phyloP scores from a whole-genome alignment of 2,329 filamentous ascomycete genomes.

The Epichloe typhina region DNA sequence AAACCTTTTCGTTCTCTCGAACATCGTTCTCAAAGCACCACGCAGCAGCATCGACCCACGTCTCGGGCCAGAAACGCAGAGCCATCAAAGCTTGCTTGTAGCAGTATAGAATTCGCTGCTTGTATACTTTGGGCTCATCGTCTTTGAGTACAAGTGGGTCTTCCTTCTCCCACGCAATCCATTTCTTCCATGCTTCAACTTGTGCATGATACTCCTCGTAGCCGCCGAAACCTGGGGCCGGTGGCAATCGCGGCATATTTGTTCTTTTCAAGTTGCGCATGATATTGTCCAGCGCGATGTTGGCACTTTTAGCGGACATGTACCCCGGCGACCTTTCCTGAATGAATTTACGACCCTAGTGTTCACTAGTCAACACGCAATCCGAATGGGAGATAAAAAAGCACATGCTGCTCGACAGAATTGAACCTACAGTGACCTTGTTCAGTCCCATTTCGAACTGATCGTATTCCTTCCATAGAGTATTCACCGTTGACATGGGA shows the following conservation, averaged over 20 bases:
- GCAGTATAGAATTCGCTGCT: constrained; percentile 70
- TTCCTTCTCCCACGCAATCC: constrained; percentile 91
- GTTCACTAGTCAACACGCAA: neutral
- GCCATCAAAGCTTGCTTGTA: constrained; percentile 93
- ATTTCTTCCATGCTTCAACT: constrained; percentile 79
- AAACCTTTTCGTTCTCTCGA: constrained; percentile 42
- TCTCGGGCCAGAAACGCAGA: constrained; percentile 83
- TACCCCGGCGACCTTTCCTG: constrained; percentile 87
- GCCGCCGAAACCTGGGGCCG: constrained; percentile 74
- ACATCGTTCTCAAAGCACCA: constrained; percentile 78
- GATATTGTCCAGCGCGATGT: constrained; percentile 81
- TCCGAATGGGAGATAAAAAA: neutral
- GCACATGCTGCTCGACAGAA: no score
- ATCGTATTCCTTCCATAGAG: constrained; percentile 94
- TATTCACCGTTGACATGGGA: constrained; percentile 70
- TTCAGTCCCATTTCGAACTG: constrained; percentile 90
- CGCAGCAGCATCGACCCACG: constrained; percentile 90
- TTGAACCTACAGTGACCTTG: constrained; percentile 65
- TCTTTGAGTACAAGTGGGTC: constrained; percentile 77
- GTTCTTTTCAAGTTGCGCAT: constrained; percentile 63
- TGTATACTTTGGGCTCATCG: constrained; percentile 65
- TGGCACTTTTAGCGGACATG: constrained; percentile 89
- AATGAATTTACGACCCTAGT: constrained; percentile 81
- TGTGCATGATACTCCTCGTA: constrained; percentile 74
- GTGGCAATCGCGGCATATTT: constrained; percentile 69